These are phyloP conservation scores for Conringia planisiliqua DNA, from an alignment of 345 rosid genomes.

Conservation along the genomic window DNA sequence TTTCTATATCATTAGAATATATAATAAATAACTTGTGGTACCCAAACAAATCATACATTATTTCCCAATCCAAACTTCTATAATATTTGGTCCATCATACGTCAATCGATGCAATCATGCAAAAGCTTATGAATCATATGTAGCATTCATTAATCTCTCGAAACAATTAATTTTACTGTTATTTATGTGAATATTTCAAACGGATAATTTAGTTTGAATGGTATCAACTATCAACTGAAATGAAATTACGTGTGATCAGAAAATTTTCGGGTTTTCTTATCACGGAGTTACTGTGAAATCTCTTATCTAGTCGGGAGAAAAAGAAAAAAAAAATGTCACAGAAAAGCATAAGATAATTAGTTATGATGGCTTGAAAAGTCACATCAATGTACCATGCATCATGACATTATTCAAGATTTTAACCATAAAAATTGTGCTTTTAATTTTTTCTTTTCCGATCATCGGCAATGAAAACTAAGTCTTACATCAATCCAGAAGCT, in stretches of 20 bases:
- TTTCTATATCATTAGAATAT: background rate
- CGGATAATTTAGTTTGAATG: too few relatives aligned
- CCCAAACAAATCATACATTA: background rate
- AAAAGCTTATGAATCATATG: background rate
- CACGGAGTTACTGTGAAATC: too few relatives aligned
- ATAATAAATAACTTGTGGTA: background rate
- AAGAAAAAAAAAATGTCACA: background rate
- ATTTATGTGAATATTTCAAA: too few relatives aligned
- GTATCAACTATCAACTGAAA: background rate
- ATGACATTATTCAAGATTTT: background rate
- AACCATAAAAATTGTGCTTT: too few relatives aligned
- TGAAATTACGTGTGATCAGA: background rate
- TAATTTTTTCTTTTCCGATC: too few relatives aligned
- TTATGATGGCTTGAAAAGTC: slow-evolving; percentile 10
- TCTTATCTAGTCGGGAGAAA: too few relatives aligned
- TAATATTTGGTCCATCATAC: background rate
- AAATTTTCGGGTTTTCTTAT: background rate
- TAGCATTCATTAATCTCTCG: background rate
- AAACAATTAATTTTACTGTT: background rate
- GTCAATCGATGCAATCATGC: background rate
- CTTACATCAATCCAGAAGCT: background rate
- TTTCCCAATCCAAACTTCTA: background rate
- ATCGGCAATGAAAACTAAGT: too few relatives aligned
- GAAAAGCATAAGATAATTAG: background rate
- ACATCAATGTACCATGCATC: background rate